Conservation (phyloP, 768 basidiomycete species). For the Lactarius sp. region DNA sequence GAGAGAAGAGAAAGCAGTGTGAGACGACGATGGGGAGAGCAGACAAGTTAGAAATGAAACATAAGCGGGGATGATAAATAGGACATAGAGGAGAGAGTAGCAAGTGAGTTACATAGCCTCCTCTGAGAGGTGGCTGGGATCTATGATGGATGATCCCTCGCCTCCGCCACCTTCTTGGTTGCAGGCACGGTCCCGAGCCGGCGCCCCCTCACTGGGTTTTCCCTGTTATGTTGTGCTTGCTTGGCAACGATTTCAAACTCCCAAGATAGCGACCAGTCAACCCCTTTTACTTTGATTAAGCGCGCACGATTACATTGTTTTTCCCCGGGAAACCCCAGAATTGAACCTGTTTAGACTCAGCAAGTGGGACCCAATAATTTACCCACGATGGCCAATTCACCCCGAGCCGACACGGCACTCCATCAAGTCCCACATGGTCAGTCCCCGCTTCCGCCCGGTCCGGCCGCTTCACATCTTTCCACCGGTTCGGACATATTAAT, state of each 20-base stretch:
- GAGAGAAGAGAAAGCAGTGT: constrained; percentile 13
- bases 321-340: neutral
- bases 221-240: neutral
- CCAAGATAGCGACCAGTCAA: neutral
- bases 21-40: constrained; percentile 20
- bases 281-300: neutral
- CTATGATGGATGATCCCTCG: constrained; percentile 15
- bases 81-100: constrained; percentile 20
- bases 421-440: constrained; percentile 8
- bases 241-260: constrained; percentile 5
- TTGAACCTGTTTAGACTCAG: neutral
- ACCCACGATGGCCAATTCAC: constrained; percentile 14
- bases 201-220: neutral
- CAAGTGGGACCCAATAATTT: neutral
- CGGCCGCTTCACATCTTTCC: constrained; percentile 8
- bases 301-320: neutral
- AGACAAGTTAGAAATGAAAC: constrained; percentile 16
- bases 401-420: constrained; percentile 16
- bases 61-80: constrained; percentile 26
- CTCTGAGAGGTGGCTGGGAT: neutral
- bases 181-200: neutral
- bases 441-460: neutral
- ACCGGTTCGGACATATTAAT: neutral
- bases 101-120: constrained; percentile 20
- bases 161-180: constrained; percentile 4